Evolutionary conservation across 306 rosid species (phyloP), one percentile per base, ranked within the genome.

Genomic region (Mucuna pruriens): DNA sequence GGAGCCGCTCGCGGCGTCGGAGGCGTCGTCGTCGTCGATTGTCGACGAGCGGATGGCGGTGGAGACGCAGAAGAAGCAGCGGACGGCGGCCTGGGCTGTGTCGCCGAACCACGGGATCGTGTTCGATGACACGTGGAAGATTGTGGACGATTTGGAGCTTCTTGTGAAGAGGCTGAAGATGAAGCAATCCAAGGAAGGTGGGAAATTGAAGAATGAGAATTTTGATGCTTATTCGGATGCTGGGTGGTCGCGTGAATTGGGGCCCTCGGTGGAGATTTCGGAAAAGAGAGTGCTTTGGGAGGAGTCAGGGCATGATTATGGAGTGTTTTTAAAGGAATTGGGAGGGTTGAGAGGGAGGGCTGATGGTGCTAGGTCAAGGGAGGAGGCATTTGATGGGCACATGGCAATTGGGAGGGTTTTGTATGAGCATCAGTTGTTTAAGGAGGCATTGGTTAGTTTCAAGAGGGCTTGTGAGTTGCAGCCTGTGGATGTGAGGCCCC

Each of bases 351-450:
- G 99, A 86, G 71, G 69, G 74, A 88, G 97, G 22, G 94, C 99
- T 22, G 97, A 96, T 77, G 88, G 89, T 26, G 93, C 97, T 29
- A 88, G 98, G 82, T 95, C 99, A 5, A 86, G 99, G 26, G 99
- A 96, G 75, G 97, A 96, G 83, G 98, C 97, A 4, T 92, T 96
- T 67, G 99, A 96, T 85, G 98, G 99, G 20, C 98, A 96, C 55
- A 96, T 96, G 99, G 99, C 98, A 16, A 93, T 96, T 74, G 99
- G 98, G 7, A 83, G 99, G 80, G 97, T 96, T 75, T 74, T 96
- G 72, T 93, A 92, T 42, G 99, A 96, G 78, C 97, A 96, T 38
- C 99, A 93, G 78, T 70, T 93, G 84, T 96, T 92, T 58, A 96
- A 92, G 84, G 99, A 92, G 84, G 91, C 92, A 23, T 74, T 96